Evolutionary conservation across 192 early-diverging fungal species (phyloP).

Genomic region (Backusella sp.): DNA sequence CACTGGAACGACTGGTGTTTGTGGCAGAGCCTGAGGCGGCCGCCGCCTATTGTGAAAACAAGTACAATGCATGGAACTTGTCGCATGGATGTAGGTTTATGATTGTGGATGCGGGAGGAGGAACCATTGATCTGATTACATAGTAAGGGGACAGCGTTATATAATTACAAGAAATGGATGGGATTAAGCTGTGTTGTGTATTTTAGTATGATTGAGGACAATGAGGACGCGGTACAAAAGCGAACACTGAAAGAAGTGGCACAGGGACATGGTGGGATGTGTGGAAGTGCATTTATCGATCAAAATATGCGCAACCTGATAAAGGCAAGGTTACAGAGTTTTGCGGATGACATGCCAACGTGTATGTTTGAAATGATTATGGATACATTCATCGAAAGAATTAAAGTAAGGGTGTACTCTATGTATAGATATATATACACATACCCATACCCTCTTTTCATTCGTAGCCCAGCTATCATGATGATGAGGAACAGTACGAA

Average conservation of each 20-base stretch:
- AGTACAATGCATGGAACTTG: conserved; percentile 41
- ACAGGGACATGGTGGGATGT: conserved; percentile 44
- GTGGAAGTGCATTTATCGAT: conserved; percentile 45
- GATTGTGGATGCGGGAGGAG: conserved; percentile 53
- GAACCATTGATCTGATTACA: conserved; percentile 51
- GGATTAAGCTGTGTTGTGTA: too few relatives aligned
- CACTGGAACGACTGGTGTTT: conserved; percentile 35
- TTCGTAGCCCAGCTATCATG: conserved; percentile 41
- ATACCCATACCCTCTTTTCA: neutral
- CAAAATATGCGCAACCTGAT: conserved; percentile 43
- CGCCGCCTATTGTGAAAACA: conserved; percentile 43
- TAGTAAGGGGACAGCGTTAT: too few relatives aligned
- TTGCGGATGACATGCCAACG: conserved; percentile 36
- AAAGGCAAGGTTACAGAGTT: conserved; percentile 34
- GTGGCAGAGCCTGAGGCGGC: conserved; percentile 46
- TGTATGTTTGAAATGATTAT: conserved; percentile 44
- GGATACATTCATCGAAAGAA: conserved; percentile 41
- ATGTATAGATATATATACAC: neutral
- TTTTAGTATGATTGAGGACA: conserved; percentile 18
- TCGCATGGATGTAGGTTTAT: conserved; percentile 42
- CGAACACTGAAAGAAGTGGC: conserved; percentile 47
- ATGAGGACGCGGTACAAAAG: conserved; percentile 2
- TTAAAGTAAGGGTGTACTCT: conserved; percentile 30
- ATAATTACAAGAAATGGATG: too few relatives aligned
- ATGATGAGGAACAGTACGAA: conserved; percentile 42